Base-by-base conservation (phyloP, 345 rosid genomes). In the Lepidium africanum region DNA sequence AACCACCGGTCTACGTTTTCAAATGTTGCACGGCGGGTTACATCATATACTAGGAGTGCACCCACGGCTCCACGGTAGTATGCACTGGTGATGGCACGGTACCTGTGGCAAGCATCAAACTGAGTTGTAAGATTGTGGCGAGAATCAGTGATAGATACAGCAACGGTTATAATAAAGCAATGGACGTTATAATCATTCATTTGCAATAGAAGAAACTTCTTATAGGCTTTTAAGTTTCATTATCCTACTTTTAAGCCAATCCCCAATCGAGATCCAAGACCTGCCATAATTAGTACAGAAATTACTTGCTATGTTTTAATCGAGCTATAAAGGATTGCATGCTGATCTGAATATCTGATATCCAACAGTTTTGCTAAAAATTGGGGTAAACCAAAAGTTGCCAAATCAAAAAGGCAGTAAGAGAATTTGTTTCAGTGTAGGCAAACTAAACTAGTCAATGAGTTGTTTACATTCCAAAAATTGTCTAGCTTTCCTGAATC, bases 41-140 rank as follows among this genome's bases (percentile, higher is more conserved):
- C 84, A 45, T 85, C 90, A 14, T 85, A 85, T 37, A 85, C 90
- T 51, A 85, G 84, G 33, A 85, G 83, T 56, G 90, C 90, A 7
- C 90, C 90, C 12, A 82, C 83, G 9, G 90, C 90, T 75, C 90
- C 90, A 53, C 90, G 83, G 70, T 85, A 85, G 79, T 85, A 85
- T 65, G 90, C 90, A 54, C 90, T 85, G 9, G 90, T 85, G 76
- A 85, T 83, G 55, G 90, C 90, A 23, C 90, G 84, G 69, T 85
- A 85, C 78, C 90, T 85, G 75, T 32, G 43, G 61, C 0, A 16
- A 37, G 17, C 66, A 33, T 11, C 59, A 55, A 40, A 65, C 15
- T 9, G 32, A 41, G 67, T 42, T 47, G 66, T 50, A 15, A 51
- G 40, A 25, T 32, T 36, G 59, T 15, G 10, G 54, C 13, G 37